Percentiles rank a stretch among this genome's conserved stretches.
These are phyloP conservation scores for Mychonastes homosphaera DNA, from an alignment of 139 green algal species.

Conservation along the genomic window DNA sequence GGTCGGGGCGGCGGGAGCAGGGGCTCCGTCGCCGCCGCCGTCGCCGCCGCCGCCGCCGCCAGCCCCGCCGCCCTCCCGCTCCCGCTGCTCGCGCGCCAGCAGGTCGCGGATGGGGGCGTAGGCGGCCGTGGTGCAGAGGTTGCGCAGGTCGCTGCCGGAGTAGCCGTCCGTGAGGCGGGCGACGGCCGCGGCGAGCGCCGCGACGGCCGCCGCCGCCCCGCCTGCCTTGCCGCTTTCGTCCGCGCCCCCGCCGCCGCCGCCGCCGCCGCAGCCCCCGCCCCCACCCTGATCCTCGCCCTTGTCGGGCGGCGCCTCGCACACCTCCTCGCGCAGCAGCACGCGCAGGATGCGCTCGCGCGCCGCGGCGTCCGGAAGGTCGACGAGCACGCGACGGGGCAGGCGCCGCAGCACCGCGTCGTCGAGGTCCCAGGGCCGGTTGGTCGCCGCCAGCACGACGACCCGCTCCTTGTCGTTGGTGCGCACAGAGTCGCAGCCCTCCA, in stretches of 20 bases:
- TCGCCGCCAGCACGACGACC: conserved; percentile 92
- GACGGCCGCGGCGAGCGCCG: conserved; percentile 29
- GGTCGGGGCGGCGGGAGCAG: neutral
- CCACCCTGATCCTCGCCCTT: neutral
- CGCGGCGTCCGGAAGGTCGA: conserved; percentile 46
- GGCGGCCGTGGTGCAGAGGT: conserved; percentile 54
- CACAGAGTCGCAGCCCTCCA: conserved; percentile 58
- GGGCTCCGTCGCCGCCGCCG: neutral
- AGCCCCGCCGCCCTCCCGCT: neutral
- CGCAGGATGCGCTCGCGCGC: conserved; percentile 49
- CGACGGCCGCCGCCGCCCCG: conserved; percentile 17
- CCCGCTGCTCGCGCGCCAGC: conserved; percentile 18
- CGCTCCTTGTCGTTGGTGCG: conserved; percentile 38
- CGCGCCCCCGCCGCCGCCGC: conserved; percentile 9
- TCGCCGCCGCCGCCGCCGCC: neutral
- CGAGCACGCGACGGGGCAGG: conserved; percentile 51
- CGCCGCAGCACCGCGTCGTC: conserved; percentile 81
- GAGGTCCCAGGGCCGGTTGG: conserved; percentile 94
- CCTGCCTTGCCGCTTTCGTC: conserved; percentile 35
- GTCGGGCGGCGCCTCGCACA: neutral
- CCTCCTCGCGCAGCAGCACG: conserved; percentile 17
- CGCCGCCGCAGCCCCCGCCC: neutral
- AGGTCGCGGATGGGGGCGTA: conserved; percentile 55
- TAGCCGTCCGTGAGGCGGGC: conserved; percentile 45
- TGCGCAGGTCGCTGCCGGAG: conserved; percentile 51